Percentiles rank a stretch among this genome's conserved stretches.
These are phyloP conservation scores for Eremothecium gossypii DNA, from an alignment of 1,139 yeast genomes.

Conservation along the genomic window DNA sequence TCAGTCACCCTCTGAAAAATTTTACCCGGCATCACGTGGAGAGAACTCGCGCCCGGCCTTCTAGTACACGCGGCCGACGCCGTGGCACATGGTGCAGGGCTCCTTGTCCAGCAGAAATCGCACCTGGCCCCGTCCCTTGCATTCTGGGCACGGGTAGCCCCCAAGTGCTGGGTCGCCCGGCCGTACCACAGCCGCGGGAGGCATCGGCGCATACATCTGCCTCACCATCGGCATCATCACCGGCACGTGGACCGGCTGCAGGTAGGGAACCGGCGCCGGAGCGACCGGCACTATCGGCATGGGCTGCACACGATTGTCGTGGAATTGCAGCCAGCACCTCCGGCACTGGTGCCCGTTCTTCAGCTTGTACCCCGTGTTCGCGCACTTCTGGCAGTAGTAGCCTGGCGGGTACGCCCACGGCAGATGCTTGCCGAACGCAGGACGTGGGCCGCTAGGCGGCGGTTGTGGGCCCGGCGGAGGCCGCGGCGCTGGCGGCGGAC, in stretches of 20 bases:
- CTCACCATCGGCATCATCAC: neutral
- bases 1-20: too few species aligned
- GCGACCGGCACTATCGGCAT: slow-evolving; percentile 10
- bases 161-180: slow-evolving; percentile 88
- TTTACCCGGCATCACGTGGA: too few species aligned
- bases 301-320: slow-evolving; percentile 32
- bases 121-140: slow-evolving; percentile 61
- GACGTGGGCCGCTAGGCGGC: too few species aligned
- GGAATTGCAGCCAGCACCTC: slow-evolving; percentile 62
- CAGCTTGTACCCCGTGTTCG: slow-evolving; percentile 62
- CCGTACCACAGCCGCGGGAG: slow-evolving; percentile 38
- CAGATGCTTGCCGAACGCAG: slow-evolving; percentile 17
- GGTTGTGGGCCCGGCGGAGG: too few species aligned
- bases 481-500: too few species aligned
- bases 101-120: slow-evolving; percentile 47
- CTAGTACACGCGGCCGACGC: slow-evolving; percentile 48
- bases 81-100: slow-evolving; percentile 52
- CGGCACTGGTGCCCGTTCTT: slow-evolving; percentile 62
- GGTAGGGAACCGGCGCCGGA: neutral
- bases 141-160: slow-evolving; percentile 67
- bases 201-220: neutral
- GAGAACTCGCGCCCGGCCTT: neutral
- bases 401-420: slow-evolving; percentile 66
- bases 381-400: slow-evolving; percentile 59
- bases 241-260: neutral